Conservation (phyloP, 2,329 filamentous ascomycete species). For the Ceratocystis smalleyi region DNA sequence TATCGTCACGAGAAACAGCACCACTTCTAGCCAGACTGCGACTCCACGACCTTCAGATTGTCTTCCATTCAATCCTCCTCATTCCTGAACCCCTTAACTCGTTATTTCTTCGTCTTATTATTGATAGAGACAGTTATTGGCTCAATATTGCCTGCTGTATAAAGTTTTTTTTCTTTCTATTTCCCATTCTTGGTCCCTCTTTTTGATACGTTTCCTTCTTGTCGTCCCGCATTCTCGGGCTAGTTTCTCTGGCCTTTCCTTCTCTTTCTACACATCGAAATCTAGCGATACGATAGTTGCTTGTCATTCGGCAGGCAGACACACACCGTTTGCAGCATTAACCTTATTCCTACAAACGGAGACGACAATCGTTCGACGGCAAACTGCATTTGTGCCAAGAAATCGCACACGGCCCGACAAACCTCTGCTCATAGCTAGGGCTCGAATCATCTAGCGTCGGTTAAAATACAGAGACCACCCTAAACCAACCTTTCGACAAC, state of each 20-base stretch:
- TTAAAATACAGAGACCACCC: too few species aligned
- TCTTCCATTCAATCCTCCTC: background rate
- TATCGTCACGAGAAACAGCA: background rate
- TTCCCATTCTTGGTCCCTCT: background rate
- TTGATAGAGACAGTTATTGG: background rate
- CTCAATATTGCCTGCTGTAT: background rate
- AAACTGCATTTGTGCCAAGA: background rate
- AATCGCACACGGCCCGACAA: background rate
- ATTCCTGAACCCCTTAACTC: slow-evolving; percentile 8
- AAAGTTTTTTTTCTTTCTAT: background rate
- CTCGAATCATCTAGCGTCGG: background rate
- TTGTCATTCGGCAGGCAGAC: background rate
- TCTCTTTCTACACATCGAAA: background rate
- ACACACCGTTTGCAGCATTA: background rate
- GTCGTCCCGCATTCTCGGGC: background rate
- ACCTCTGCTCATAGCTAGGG: background rate
- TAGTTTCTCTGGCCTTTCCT: background rate
- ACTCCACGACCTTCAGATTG: background rate
- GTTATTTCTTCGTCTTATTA: background rate
- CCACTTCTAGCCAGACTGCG: background rate
- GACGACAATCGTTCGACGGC: background rate
- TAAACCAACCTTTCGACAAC: background rate
- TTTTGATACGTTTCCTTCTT: background rate
- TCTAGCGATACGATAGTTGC: background rate
- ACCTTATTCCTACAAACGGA: background rate